Conservation (phyloP, 768 basidiomycete species). For the Leucosporidium creatinivorum region DNA sequence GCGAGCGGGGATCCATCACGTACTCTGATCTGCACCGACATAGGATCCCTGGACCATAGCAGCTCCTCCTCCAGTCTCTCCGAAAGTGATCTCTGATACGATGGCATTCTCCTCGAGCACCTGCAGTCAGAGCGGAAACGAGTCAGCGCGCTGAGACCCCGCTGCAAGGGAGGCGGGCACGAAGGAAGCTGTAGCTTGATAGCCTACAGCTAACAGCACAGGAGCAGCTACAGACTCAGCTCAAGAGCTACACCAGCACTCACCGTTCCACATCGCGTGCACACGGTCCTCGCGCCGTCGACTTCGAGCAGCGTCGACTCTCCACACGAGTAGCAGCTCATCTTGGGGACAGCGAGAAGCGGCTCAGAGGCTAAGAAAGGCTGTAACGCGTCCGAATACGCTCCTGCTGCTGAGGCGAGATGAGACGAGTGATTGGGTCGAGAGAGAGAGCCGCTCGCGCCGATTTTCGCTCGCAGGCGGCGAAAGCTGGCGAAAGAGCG, state of each 20-base stretch:
- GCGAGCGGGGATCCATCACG: conserved; percentile 41
- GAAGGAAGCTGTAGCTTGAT: neutral
- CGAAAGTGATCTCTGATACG: conserved; percentile 87
- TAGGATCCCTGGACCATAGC: conserved; percentile 93
- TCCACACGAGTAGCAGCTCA: conserved; percentile 30
- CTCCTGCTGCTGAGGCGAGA: too few species aligned
- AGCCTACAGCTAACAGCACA: neutral
- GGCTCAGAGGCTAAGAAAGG: too few species aligned
- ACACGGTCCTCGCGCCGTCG: conserved; percentile 25
- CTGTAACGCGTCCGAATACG: too few species aligned
- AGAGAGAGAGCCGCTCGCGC: too few species aligned
- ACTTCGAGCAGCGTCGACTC: conserved; percentile 29
- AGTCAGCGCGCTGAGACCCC: neutral
- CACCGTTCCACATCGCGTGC: conserved; percentile 24
- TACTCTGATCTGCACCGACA: conserved; percentile 84
- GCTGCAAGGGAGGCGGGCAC: neutral
- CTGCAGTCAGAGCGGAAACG: neutral
- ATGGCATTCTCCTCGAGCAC: conserved; percentile 91
- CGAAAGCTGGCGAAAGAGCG: too few species aligned
- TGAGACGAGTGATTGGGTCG: too few species aligned
- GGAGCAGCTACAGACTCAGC: neutral
- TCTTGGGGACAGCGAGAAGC: neutral
- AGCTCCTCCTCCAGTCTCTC: conserved; percentile 84
- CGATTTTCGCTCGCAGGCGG: too few species aligned
- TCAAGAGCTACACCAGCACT: neutral